Conservation (phyloP, 1,139 yeast species). For the Geotrichum histeridarum region DNA sequence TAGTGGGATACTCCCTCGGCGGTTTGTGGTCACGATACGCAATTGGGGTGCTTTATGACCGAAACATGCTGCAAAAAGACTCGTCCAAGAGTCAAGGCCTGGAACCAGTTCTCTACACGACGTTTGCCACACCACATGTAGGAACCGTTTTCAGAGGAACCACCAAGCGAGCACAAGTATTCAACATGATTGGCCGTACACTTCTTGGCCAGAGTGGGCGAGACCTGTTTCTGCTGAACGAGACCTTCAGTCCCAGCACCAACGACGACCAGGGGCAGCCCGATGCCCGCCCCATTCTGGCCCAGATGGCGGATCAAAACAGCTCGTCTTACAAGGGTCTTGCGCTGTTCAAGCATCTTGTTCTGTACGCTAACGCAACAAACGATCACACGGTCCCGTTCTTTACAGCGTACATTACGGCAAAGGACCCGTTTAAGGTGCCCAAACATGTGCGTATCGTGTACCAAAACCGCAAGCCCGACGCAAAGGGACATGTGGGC, state of each 20-base stretch:
- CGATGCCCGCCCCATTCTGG: conserved; percentile 34
- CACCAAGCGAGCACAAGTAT: conserved; percentile 43
- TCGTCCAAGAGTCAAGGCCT: background rate
- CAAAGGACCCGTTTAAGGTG: conserved; percentile 44
- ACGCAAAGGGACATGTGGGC: background rate
- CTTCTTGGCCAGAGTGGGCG: conserved; percentile 69
- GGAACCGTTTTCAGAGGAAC: conserved; percentile 52
- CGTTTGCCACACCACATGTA: conserved; percentile 89
- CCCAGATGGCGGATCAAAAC: conserved; percentile 52
- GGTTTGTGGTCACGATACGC: conserved; percentile 57
- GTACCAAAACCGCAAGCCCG: background rate
- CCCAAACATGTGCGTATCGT: conserved; percentile 27
- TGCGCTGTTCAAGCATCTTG: conserved; percentile 51
- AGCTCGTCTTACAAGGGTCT: conserved; percentile 53
- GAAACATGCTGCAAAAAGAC: background rate
- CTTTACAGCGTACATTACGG: conserved; percentile 48
- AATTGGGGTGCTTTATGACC: conserved; percentile 58
- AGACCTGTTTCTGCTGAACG: conserved; percentile 55
- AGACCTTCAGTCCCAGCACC: conserved; percentile 29
- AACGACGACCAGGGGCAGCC: conserved; percentile 7
- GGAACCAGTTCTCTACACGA: conserved; percentile 42
- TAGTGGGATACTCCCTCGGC: conserved; percentile 53
- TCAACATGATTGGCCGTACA: conserved; percentile 58
- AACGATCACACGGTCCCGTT: conserved; percentile 65
- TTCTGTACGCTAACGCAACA: conserved; percentile 64